Conservation (phyloP, 306 rosid species). For the Cucurbita ficifolia region DNA sequence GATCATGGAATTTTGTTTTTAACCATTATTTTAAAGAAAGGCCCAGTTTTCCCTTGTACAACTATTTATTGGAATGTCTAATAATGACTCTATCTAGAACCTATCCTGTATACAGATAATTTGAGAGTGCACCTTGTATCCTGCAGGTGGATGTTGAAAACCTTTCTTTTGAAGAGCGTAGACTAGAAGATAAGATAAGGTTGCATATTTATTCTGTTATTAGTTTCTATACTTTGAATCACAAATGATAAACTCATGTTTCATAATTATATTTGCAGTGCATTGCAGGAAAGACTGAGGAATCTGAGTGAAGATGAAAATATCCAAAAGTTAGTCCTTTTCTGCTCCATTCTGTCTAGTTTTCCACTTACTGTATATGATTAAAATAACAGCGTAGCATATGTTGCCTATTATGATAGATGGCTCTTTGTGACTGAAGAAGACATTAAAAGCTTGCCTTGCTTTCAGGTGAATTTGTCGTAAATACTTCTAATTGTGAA, state of each 20-base stretch:
- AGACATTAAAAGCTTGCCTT: conserved; percentile 70
- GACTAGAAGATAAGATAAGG: conserved; percentile 83
- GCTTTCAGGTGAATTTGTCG: conserved; percentile 49
- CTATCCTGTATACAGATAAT: background rate
- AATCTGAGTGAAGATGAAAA: conserved; percentile 70
- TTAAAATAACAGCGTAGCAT: background rate
- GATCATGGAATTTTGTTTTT: background rate
- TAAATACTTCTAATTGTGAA: background rate
- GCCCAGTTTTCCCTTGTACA: background rate
- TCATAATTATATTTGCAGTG: conserved; percentile 39
- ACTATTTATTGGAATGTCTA: background rate
- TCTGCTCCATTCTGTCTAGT: conserved; percentile 8
- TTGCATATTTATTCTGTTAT: conserved; percentile 19
- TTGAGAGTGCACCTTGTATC: conserved; percentile 21
- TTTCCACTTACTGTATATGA: background rate
- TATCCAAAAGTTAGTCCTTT: conserved; percentile 48
- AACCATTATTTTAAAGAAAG: background rate
- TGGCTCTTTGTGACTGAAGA: conserved; percentile 89
- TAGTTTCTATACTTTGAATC: background rate
- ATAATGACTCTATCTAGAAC: background rate
- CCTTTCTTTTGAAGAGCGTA: conserved; percentile 60
- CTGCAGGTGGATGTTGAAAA: conserved; percentile 82
- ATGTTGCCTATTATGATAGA: conserved; percentile 23
- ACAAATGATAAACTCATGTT: background rate
- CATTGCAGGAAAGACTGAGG: conserved; percentile 78